These are phyloP conservation scores for Ostreobium quekettii DNA, from an alignment of 139 green algal species.

Conservation along the genomic window DNA sequence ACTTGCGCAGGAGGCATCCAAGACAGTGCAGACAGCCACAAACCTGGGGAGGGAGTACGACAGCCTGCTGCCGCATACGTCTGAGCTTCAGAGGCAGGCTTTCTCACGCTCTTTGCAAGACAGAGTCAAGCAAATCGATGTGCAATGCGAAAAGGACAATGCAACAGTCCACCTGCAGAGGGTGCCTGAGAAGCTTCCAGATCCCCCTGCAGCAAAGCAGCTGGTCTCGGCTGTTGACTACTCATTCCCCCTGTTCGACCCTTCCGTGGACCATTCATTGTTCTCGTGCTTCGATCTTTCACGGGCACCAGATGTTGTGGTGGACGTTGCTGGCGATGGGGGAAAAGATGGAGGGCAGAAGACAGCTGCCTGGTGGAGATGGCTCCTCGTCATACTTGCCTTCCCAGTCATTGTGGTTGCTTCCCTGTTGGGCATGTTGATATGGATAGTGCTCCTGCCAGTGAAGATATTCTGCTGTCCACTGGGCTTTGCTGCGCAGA, in stretches of 20 bases:
- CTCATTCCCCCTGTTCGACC: background rate
- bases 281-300: background rate
- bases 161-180: slow-evolving; percentile 1
- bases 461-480: slow-evolving; percentile 41
- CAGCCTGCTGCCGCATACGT: background rate
- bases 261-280: background rate
- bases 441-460: slow-evolving; percentile 41
- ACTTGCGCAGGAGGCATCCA: slow-evolving; percentile 12
- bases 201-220: slow-evolving; percentile 8
- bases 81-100: background rate
- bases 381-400: slow-evolving; percentile 28
- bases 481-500: slow-evolving; percentile 23
- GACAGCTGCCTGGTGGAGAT: slow-evolving; percentile 28
- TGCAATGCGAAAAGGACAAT: slow-evolving; percentile 9
- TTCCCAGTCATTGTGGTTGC: slow-evolving; percentile 29
- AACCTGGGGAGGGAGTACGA: slow-evolving; percentile 5
- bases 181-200: slow-evolving; percentile 20
- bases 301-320: background rate
- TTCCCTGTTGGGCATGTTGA: slow-evolving; percentile 30
- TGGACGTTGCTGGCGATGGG: background rate
- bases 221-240: slow-evolving; percentile 1
- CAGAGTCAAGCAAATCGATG: slow-evolving; percentile 17
- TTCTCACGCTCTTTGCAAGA: background rate
- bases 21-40: slow-evolving; percentile 11
- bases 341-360: background rate